Evolutionary conservation across 2,329 filamentous ascomycete species (phyloP), one percentile per base, ranked within the genome.

Genomic region (Penicillium glabrum): DNA sequence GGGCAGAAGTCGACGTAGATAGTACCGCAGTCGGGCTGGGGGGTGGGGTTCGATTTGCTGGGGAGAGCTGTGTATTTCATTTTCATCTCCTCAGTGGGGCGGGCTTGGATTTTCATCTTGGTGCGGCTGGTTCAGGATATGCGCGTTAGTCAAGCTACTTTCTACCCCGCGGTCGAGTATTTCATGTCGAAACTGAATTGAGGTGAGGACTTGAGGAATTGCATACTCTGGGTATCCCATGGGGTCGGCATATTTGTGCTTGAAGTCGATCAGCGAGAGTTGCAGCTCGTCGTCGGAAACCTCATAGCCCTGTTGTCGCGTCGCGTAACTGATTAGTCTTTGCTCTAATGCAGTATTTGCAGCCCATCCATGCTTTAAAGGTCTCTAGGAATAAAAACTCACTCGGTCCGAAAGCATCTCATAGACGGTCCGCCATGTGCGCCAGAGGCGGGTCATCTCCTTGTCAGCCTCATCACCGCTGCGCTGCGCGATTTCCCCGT

Each of bases 341-440:
- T 52, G 9, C n/a, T 21, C 24, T 21, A 16, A 23, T 16, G 41
- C 3, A 29, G 3, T 23, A 8, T 39, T 16, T n/a, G 21, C 41
- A 13, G 11, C 29, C 13, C 23, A 3, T 19, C 43, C 23, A 43
- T 19, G 19, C 41, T 54, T 47, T 46, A 48, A 39, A 47, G 51
- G 26, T 21, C 27, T 23, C 19, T 2, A 10, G 19, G 26, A 14
- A 59, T 23, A 31, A 46, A 46, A 49, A 46, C 89, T 69, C 85
- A 96, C 93, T 75, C 93, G 82, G 76, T 98, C 95, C 60, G 85
- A 82, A 67, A 95, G 89, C 93, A 99, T 96, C 82, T 99, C 91
- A 76, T 96, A 91, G 48, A 92, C 87, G 9, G 95, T 99, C 77
- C 87, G 87, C 86, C 91, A 96, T 68, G 93, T 91, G 76, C 93